Evolutionary conservation across 441 rosid genomes (phyloP), one percentile per base, ranked within the genome.

Genomic region (Monsonia emarginata): DNA sequence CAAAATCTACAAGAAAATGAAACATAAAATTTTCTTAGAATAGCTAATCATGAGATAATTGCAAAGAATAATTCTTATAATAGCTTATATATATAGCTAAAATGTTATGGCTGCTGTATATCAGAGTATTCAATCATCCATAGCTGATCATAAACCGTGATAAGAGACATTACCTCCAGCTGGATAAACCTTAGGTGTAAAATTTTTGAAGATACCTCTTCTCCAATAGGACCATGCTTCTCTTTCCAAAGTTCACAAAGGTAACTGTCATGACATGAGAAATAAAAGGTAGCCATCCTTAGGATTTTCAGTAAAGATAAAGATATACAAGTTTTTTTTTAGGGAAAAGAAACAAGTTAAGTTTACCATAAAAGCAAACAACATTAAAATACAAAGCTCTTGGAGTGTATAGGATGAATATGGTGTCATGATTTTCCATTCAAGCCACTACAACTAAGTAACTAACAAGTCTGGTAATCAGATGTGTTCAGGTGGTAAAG

Each of bases 171-270:
- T 86, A 90, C 96, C 95, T 86, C 85, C 31, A 86, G 86, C 16
- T 86, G 70, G 65, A 86, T 68, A 77, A 83, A 81, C 73, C 65
- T 81, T 52, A 90, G 61, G 66, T 61, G 2, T 63, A 79, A 71
- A 76, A 82, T 75, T 64, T 79, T 85, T 32, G 79, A 80, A 72
- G 79, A 54, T 54, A 71, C 62, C 66, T 79, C 85, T 56, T 66
- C 82, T 19, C 48, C 74, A 24, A 63, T 58, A 26, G 74, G 79
- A 44, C 56, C 66, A 71, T 85, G 76, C 80, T 85, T 88, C 71
- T 77, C 85, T 74, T 82, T 86, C 96, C 95, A 90, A 75, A 86
- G 89, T 80, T 90, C 95, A 30, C 44, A 71, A 42, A 90, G 81
- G 72, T 90, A 90, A 67, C 96, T 90, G 78, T 34, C 76, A 82